Evolutionary conservation across 331 rosid genomes (phyloP).

Genomic region (Malus hybrid): DNA sequence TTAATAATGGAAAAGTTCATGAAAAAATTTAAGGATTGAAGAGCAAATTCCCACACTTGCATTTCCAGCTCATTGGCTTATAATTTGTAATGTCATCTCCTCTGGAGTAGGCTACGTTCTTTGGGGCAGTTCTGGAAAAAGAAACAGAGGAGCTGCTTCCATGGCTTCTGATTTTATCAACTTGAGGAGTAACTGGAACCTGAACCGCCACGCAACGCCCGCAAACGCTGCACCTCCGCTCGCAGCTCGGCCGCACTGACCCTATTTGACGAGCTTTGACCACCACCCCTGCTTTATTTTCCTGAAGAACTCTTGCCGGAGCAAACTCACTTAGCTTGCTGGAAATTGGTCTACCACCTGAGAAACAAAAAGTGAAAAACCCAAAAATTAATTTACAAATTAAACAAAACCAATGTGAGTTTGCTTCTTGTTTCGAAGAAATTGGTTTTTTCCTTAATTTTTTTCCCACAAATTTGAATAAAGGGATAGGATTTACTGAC

Average conservation of each 20-base stretch:
- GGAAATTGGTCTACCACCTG: constrained; percentile 64
- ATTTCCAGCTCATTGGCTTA: constrained; percentile 86
- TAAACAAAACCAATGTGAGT: not conserved
- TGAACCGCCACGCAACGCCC: constrained; percentile 75
- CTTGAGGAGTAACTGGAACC: constrained; percentile 49
- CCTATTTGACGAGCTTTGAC: constrained; percentile 38
- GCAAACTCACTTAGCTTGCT: constrained; percentile 23
- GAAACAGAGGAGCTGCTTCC: not conserved
- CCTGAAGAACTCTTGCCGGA: constrained; percentile 26
- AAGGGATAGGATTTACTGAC: constrained; percentile 17
- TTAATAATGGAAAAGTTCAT: not conserved
- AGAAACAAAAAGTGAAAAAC: not conserved
- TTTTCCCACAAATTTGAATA: not conserved
- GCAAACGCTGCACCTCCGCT: constrained; percentile 44
- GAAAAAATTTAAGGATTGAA: constrained; percentile 48
- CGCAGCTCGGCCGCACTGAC: constrained; percentile 74
- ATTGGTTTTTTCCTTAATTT: no score
- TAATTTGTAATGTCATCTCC: constrained; percentile 60
- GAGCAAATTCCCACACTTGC: constrained; percentile 66
- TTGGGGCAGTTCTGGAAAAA: not conserved
- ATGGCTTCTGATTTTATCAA: not conserved
- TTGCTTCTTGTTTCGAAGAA: not conserved
- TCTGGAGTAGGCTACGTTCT: constrained; percentile 32
- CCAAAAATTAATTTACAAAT: not conserved
- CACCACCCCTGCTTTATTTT: constrained; percentile 9